Base-by-base conservation (phyloP, 2,329 filamentous ascomycete genomes). In the Xylaria sp. region DNA sequence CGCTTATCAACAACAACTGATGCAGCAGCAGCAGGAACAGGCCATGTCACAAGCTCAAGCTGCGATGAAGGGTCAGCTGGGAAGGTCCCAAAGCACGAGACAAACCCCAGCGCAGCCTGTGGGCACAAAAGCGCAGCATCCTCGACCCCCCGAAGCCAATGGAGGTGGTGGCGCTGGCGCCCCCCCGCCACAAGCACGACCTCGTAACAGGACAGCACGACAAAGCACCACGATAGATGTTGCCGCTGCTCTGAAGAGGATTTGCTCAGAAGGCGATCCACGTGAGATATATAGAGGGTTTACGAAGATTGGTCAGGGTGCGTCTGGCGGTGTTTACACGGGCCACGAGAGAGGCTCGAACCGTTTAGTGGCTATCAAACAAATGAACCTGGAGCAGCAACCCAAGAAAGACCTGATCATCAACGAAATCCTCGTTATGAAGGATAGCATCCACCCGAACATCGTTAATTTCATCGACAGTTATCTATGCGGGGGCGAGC, bases 381-480 rank as follows among this genome's bases (percentile, higher is more conserved):
- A 99, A 84, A 99, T 99, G 96, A 98, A 98, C 74, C 84, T 99
- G 65, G 96, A 98, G 81, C 92, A 98, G 82, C 96, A 99, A 78
- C 96, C 96, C 2, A 98, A 98, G 88, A 99, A 99, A 82, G 96
- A 99, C 76, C 85, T 98, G 58, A 99, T 99, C 77, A 98, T 99
- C 82, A 99, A 99, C 81, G 96, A 99, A 80, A 99, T 99, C 74
- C 83, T 99, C 67, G 96, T 99, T 67, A 99, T 99, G 96, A 97
- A 97, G 84, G 96, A 98, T 77, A 98, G 94, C 85, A 96, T 93
- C 67, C 96, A 99, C 80, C 95, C 94, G 77, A 98, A 98, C 80
- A 97, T 99, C 82, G 96, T 99, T 82, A 99, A 99, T 81, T 99
- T 98, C 81, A 95, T 98, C 83, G 96, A 98, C 84, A 98, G 94